Base-by-base conservation (phyloP, 2,329 filamentous ascomycete genomes). In the Pezicula rhizophila region DNA sequence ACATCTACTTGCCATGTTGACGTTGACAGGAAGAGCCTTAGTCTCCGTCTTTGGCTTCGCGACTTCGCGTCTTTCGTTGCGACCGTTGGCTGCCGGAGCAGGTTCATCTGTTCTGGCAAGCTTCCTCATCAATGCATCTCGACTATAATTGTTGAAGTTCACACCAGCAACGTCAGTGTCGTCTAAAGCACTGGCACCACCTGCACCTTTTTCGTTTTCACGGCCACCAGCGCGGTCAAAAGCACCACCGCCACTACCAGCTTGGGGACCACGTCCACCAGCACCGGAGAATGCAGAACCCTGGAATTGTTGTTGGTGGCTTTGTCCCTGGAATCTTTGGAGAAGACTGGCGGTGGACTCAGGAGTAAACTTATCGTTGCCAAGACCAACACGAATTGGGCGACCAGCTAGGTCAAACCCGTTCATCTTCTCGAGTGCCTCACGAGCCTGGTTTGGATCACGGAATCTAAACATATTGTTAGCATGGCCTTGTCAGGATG, bases 361-460 rank as follows among this genome's bases (percentile, higher is more conserved):
- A 65, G 91, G 87, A 71, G 91, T 97, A 73, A 97, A 97, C 82
- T 97, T 97, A 87, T 99, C 93, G 76, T 96, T 99, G 72, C 93
- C 93, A 75, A 99, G 89, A 70, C 93, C 93, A 70, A 99, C 95
- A 67, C 93, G 90, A 68, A 99, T 97, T 56, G 91, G 90, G 67
- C 93, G 91, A 70, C 91, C 91, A 63, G 93, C 93, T 60, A 99
- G 84, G 72, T 97, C 93, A 73, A 97, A 99, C 57, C 92, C 91
- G 71, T 99, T 99, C 92, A 99, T 96, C 73, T 96, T 96, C 70
- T 96, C 90, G 56, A 99, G 77, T 53, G 93, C 95, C 68, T 96
- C 89, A 66, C 92, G 89, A 65, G 93, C 93, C 70, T 96, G 84
- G 56, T 82, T 82, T 51, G 92, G 90, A 65, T 97, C 88, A 63